Evolutionary conservation across 495 filamentous ascomycete species (phyloP).

Genomic region (Penicillium atrosanguineum): DNA sequence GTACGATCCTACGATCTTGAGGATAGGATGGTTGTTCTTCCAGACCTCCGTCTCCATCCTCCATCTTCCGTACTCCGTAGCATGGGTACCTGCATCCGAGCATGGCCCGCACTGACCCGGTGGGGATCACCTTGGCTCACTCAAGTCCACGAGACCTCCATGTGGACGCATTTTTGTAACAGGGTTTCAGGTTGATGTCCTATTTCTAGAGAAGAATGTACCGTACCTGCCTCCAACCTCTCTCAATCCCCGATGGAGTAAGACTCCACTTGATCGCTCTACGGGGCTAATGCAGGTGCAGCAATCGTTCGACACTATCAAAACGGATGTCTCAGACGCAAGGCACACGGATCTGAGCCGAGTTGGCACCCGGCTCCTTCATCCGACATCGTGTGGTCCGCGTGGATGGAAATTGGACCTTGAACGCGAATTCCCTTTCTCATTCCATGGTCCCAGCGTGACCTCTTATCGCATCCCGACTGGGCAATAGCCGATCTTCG

Average conservation of each 20-base stretch:
- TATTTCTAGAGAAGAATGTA: not conserved
- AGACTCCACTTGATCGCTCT: constrained; percentile 4
- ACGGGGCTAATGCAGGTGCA: constrained; percentile 11
- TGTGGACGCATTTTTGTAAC: constrained; percentile 16
- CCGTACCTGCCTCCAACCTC: too few relatives aligned
- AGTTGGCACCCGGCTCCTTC: constrained; percentile 8
- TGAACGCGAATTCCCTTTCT: not conserved
- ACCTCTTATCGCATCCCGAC: not conserved
- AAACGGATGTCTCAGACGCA: constrained; percentile 18
- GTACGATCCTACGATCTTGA: not conserved
- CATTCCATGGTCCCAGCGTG: constrained; percentile 1
- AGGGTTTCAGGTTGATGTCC: constrained; percentile 19
- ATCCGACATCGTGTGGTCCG: constrained; percentile 14
- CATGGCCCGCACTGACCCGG: constrained; percentile 19
- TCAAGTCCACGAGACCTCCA: constrained; percentile 28
- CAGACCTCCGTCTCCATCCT: too few relatives aligned
- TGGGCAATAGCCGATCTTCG: not conserved
- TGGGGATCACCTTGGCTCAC: constrained; percentile 1
- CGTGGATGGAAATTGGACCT: constrained; percentile 7
- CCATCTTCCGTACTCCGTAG: too few relatives aligned
- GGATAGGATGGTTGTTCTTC: too few relatives aligned
- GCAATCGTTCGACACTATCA: constrained; percentile 14
- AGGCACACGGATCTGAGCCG: constrained; percentile 16
- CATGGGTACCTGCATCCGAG: constrained; percentile 10
- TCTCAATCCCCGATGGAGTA: too few relatives aligned